phyloP scores from a whole-genome alignment of 2,329 filamentous ascomycete genomes.

The Fusarium nurragi region DNA sequence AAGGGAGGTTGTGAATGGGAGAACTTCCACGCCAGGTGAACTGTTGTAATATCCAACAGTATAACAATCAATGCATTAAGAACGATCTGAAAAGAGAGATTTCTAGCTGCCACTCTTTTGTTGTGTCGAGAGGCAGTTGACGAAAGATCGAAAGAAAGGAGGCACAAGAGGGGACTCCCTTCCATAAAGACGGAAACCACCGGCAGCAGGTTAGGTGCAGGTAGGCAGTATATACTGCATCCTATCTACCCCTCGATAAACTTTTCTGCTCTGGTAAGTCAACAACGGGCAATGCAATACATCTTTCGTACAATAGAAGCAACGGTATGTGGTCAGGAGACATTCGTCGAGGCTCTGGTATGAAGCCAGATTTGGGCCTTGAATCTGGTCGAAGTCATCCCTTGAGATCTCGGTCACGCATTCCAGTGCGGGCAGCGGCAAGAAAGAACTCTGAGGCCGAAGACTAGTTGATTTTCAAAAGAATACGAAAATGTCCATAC shows the following conservation, averaged over 20 bases:
- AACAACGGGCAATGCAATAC: neutral
- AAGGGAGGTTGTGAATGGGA: neutral
- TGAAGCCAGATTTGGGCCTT: constrained; percentile 19
- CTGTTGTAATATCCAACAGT: neutral
- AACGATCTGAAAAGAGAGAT: neutral
- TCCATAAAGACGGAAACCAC: neutral
- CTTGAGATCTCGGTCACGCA: constrained; percentile 14
- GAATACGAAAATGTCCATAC: neutral
- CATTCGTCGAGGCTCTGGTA: constrained; percentile 28
- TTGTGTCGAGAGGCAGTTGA: constrained; percentile 2
- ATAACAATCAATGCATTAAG: neutral
- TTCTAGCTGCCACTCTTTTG: neutral
- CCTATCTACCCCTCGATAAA: constrained; percentile 20
- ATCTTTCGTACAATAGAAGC: neutral
- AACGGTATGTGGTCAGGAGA: constrained; percentile 22
- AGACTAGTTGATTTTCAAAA: neutral
- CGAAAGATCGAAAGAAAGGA: constrained; percentile 13
- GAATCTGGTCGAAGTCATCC: constrained; percentile 10
- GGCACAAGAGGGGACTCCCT: neutral
- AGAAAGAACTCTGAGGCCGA: too few species aligned
- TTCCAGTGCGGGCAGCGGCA: constrained; percentile 20
- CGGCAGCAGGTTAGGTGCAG: neutral
- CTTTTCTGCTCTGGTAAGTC: neutral
- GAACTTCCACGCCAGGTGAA: constrained; percentile 18
- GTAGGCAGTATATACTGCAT: neutral